Percentiles rank a stretch among this genome's conserved stretches.
Conservation (phyloP, 1,284 basidiomycete species). For the Sporisorium iseilematis-ciliati region DNA sequence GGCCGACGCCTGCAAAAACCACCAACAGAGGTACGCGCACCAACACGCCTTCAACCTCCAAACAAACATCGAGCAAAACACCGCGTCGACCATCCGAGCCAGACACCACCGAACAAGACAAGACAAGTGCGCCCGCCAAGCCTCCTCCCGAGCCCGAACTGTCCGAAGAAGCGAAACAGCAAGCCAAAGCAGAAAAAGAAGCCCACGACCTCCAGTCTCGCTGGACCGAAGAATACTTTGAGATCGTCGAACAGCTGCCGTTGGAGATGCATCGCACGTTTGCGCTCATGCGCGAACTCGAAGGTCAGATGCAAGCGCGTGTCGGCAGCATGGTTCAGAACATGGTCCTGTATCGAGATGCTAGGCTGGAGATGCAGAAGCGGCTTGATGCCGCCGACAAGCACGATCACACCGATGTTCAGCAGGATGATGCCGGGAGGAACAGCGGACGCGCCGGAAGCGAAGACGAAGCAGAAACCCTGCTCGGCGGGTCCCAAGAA, state of each 20-base stretch:
- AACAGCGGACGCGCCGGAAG: constrained; percentile 8
- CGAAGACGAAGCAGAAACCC: constrained; percentile 44
- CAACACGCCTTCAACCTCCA: constrained; percentile 3
- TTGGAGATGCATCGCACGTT: constrained; percentile 84
- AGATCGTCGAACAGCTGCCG: constrained; percentile 83
- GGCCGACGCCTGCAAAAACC: neutral
- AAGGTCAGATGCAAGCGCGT: constrained; percentile 75
- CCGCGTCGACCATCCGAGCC: constrained; percentile 1
- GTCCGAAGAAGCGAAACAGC: constrained; percentile 39
- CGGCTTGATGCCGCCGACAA: constrained; percentile 5
- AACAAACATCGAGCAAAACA: constrained; percentile 4
- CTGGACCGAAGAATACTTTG: constrained; percentile 68
- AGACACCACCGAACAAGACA: neutral
- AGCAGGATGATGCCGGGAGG: neutral
- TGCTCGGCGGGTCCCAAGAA: constrained; percentile 30
- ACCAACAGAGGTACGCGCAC: constrained; percentile 11
- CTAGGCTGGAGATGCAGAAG: constrained; percentile 24
- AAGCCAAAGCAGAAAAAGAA: constrained; percentile 37
- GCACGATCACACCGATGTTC: neutral
- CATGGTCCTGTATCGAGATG: constrained; percentile 40
- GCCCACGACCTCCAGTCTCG: constrained; percentile 48
- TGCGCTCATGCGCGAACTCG: constrained; percentile 82
- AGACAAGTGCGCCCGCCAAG: neutral
- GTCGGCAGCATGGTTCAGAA: constrained; percentile 22
- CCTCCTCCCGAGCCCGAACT: constrained; percentile 21